Evolutionary conservation across 805 yeast species (phyloP).

Genomic region (Myxozyma vanderwaltii): DNA sequence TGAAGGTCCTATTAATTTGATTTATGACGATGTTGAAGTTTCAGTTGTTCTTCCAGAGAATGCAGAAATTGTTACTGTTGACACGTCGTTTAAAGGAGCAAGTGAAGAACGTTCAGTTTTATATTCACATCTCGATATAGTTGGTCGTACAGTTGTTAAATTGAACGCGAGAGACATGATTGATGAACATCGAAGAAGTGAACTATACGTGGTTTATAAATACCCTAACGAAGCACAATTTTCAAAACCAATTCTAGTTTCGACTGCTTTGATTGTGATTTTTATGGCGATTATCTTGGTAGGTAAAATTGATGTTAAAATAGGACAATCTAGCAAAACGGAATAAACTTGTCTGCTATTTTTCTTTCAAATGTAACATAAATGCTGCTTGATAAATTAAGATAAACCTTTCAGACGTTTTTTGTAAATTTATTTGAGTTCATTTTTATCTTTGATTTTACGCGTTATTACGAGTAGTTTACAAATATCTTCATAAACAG

Average conservation of each 20-base stretch:
- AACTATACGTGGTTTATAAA: constrained; percentile 56
- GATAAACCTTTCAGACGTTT: too few species aligned
- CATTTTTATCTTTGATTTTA: constrained; percentile 30
- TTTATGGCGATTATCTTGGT: constrained; percentile 52
- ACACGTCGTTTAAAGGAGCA: background rate
- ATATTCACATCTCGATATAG: constrained; percentile 56
- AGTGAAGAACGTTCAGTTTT: constrained; percentile 51
- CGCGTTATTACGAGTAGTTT: constrained; percentile 30
- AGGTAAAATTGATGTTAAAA: constrained; percentile 23
- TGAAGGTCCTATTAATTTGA: constrained; percentile 68
- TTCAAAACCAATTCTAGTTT: constrained; percentile 66
- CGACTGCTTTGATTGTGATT: constrained; percentile 48
- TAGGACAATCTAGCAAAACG: constrained; percentile 1
- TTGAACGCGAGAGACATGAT: constrained; percentile 62
- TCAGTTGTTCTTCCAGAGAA: constrained; percentile 85
- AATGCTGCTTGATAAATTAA: too few species aligned
- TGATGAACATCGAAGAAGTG: constrained; percentile 63
- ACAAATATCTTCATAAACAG: constrained; percentile 31
- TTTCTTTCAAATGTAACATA: too few species aligned
- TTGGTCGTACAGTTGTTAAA: constrained; percentile 77
- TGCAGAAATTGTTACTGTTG: constrained; percentile 44
- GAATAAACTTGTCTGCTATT: background rate
- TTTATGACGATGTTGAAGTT: constrained; percentile 63
- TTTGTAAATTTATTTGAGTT: background rate
- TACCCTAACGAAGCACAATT: constrained; percentile 57